phyloP scores from a whole-genome alignment of 495 filamentous ascomycete genomes.

The Platismatia glauca region DNA sequence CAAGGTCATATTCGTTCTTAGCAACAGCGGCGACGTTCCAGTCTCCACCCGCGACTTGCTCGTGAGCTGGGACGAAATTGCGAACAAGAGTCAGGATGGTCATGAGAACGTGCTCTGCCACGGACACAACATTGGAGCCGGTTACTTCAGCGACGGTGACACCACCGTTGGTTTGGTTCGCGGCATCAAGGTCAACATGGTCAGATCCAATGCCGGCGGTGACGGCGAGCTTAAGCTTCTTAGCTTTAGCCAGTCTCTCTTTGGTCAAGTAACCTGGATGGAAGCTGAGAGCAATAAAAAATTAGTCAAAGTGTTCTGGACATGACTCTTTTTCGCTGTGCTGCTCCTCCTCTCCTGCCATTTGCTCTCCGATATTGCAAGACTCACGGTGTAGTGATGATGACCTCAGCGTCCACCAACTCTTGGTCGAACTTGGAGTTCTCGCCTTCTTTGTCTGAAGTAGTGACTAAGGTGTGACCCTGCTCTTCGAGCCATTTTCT shows the following conservation, averaged over 20 bases:
- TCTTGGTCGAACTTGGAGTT: conserved; percentile 91
- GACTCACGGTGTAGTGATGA: conserved; percentile 95
- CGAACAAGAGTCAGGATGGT: conserved; percentile 93
- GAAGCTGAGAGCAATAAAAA: conserved; percentile 54
- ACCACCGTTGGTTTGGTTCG: conserved; percentile 97
- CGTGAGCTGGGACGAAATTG: conserved; percentile 97
- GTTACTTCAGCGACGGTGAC: conserved; percentile 96
- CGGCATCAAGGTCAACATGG: conserved; percentile 92
- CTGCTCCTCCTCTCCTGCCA: background rate
- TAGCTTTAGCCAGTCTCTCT: conserved; percentile 92
- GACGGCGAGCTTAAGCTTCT: conserved; percentile 95
- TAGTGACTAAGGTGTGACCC: conserved; percentile 93
- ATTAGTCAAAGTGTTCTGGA: background rate
- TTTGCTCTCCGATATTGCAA: background rate
- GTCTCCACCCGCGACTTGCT: conserved; percentile 77
- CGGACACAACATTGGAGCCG: conserved; percentile 84
- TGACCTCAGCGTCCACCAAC: conserved; percentile 91
- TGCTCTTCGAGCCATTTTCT: conserved; percentile 93
- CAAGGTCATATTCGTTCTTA: conserved; percentile 96
- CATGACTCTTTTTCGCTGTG: background rate
- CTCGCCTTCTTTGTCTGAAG: conserved; percentile 92
- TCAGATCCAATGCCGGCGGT: conserved; percentile 97
- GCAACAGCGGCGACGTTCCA: conserved; percentile 95
- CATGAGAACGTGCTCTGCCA: conserved; percentile 95
- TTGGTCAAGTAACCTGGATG: conserved; percentile 97